phyloP scores from a whole-genome alignment of 2,329 filamentous ascomycete genomes.

The Plenodomus tracheiphilus region DNA sequence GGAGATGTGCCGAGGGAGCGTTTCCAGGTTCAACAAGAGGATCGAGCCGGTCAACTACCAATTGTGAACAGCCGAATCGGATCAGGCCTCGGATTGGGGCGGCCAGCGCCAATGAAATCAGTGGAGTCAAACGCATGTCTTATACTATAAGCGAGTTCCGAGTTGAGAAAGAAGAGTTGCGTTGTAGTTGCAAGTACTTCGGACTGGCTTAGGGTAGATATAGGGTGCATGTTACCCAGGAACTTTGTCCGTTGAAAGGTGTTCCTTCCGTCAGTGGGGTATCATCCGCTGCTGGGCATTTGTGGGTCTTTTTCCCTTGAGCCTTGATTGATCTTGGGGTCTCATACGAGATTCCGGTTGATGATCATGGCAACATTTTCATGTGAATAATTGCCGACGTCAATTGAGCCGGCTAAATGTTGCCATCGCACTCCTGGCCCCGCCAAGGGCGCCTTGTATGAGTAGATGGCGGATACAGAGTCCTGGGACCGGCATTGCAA shows the following conservation, averaged over 20 bases:
- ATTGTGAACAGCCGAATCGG: constrained; percentile 32
- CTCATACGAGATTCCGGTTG: neutral
- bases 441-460: neutral
- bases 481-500: no score
- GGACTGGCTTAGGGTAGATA: neutral
- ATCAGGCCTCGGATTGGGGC: constrained; percentile 26
- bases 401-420: neutral
- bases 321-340: neutral
- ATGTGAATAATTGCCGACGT: neutral
- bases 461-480: no score
- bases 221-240: neutral
- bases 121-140: constrained; percentile 19
- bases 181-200: neutral
- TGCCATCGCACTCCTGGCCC: neutral
- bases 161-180: neutral
- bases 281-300: no score
- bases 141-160: no score
- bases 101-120: constrained; percentile 18
- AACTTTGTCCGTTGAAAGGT: neutral
- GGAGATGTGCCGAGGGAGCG: constrained; percentile 25
- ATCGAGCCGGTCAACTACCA: constrained; percentile 32
- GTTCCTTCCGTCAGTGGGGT: no score
- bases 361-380: neutral
- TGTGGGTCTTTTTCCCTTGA: no score
- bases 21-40: constrained; percentile 29